Evolutionary conservation across 805 yeast genomes (phyloP), one percentile per base, ranked within the genome.

Genomic region (Alloascoidea hylecoeti): DNA sequence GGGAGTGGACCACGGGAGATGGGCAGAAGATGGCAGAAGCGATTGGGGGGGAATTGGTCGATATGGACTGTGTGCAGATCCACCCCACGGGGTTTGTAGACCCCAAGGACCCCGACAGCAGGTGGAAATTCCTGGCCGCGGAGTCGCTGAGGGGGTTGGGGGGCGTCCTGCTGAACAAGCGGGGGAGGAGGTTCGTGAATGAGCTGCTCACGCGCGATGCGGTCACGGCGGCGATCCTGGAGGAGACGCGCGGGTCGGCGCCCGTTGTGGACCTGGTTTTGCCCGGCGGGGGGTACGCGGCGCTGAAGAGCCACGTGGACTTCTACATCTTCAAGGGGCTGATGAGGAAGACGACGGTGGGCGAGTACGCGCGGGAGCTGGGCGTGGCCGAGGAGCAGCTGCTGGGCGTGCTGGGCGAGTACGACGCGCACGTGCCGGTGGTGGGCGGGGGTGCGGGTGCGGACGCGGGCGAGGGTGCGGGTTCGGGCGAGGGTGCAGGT

Each of bases 121-220:
- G 75, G 41, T 72, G 72, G 49, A 59, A 72, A 40, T 70, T 72
- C 42, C 56, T 75, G 35, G 81, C 80, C 4, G 81, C 79, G 2
- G 81, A 75, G 50, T 78, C 78, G 3, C 57, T 75, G 28, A 58
- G 81, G 41, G 81, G 81, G 9, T 78, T 70, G 51, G 82, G 82
- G 18, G 82, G 80, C 0, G 60, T 75, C 32, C 60, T 75, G 51
- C 50, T 75, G 37, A 67, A 72, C 47, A 49, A 52, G 12, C 57
- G 60, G 39, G 78, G 78, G 18, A 65, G 68, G 36, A 57, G 81
- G 37, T 75, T 74, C 51, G 70, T 70, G 19, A 72, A 75, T 49
- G 81, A 75, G 49, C 60, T 75, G 37, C 70, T 74, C 1, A 70
- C 75, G 5, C 56, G 81, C 45, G 80, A 75, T 47, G 63, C 70